Percentiles rank a stretch among this genome's conserved stretches.
These are phyloP conservation scores for Cladosporium cucumerinum DNA, from an alignment of 2,329 filamentous ascomycete genomes.

Conservation along the genomic window DNA sequence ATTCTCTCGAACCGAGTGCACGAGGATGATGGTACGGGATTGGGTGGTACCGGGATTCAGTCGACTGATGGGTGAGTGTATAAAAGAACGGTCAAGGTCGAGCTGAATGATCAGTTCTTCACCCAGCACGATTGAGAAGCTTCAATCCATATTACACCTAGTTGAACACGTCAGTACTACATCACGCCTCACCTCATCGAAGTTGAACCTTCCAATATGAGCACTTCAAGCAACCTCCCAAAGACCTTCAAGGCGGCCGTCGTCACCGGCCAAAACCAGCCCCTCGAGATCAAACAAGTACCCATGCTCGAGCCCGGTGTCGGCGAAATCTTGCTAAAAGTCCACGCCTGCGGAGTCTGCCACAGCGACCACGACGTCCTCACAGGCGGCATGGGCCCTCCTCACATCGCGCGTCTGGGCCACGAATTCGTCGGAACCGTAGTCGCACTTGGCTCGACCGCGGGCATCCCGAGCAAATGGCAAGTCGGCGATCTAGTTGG, in stretches of 20 bases:
- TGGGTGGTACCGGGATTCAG: background rate
- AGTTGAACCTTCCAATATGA: background rate
- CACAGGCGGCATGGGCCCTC: constrained; percentile 50
- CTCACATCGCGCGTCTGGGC: constrained; percentile 43
- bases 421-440: constrained; percentile 71
- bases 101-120: background rate
- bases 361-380: constrained; percentile 56
- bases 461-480: constrained; percentile 56
- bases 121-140: background rate
- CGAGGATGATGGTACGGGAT: background rate
- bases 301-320: constrained; percentile 54
- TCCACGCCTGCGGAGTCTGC: constrained; percentile 70
- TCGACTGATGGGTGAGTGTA: background rate
- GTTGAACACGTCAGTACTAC: too few relatives aligned
- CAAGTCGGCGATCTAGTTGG: constrained; percentile 65
- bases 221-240: constrained; percentile 38
- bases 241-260: constrained; percentile 66
- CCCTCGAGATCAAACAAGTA: constrained; percentile 58
- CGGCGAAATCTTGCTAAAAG: constrained; percentile 65
- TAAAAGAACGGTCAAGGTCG: background rate
- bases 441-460: constrained; percentile 49
- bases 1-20: background rate
- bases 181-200: background rate
- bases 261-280: constrained; percentile 51
- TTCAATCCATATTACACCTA: background rate